Evolutionary conservation across 78 protist species (phyloP), one percentile per base, ranked within the genome.

Genomic region (Neovahlkampfia damariscottae): DNA sequence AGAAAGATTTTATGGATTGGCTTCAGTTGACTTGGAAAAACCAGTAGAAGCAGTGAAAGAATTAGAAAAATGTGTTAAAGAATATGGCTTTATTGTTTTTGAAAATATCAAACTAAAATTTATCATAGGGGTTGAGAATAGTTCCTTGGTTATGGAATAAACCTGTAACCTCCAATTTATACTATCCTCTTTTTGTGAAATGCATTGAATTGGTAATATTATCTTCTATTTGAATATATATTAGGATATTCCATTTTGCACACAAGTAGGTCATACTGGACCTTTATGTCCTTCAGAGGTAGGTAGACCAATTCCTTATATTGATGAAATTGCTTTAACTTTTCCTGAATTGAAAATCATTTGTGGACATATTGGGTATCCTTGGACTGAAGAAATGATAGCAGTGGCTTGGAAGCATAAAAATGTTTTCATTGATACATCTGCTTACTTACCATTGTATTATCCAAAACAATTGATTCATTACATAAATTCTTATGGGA

Each of bases 231-330:
- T 69, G 19, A n/a, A n/a, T n/a, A n/a, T n/a, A n/a, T n/a, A n/a
- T n/a, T n/a, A n/a, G n/a, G 80, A 40, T 77, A 59, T 77, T 75
- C 80, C 80, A n/a, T 40, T 77, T 75, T 77, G 80, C 39, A 71
- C 41, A n/a, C 80, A 77, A 77, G 80, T 77, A 77, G 80, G 80
- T 8, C 80, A 77, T 40, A 77, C 80, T 10, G 80, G 80, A 10
- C 80, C 80, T 8, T 10, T 77, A 9, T 8, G 19, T 10, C 39
- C 80, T 30, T 77, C 80, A 38, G 80, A 77, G 76, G 9, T 34
- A 10, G 80, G 80, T n/a, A 78, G 80, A 8, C 80, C 80, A 77
- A 77, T 77, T 75, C 80, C 80, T 77, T 77, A 77, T 40, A 77
- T 77, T 10, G 80, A 77, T 75, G 78, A 10, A 32, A 10, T 77